Evolutionary conservation across 2,329 filamentous ascomycete genomes (phyloP), one percentile per base, ranked within the genome.

Genomic region (Ascochyta viciae-villosae): DNA sequence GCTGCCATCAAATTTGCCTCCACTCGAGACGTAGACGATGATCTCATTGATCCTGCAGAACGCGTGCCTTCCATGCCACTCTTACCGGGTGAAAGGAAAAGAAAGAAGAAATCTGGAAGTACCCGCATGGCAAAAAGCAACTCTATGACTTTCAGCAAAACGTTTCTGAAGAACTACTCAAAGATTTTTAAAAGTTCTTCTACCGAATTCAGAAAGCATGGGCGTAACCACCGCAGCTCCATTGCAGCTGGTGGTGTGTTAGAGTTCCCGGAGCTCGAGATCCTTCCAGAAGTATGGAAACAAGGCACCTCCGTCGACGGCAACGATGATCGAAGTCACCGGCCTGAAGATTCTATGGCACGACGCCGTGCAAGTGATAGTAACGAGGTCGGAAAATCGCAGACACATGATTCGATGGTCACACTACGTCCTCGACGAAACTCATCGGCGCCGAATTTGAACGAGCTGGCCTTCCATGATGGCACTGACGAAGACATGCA

Each of bases 101-200:
- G 62, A 37, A 70, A 78, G 51, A 87, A 89, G 67, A 88, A 89
- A 71, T 78, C 81, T 23, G 84, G 85, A 42, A 88, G 87, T 58
- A 81, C 84, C 52, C 87, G 91, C 62, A 87, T 87, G 35, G 82
- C 90, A 22, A 90, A 89, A 77, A 77, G 74, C 43, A 70, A 71
- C 26, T 78, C 77, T 1, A 74, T 78, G 68, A 78, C 72, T 0
- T 77, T 80, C 51, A 72, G 75, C 6, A 74, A 73, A 15, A 66
- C 60, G 1, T 72, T 81, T 22, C 57, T 78, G 26, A 77, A 75
- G 40, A 80, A 81, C 50, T 82, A 82, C 56, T 68, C 73, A 3
- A 76, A 71, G 19, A 66, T 81, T 6, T 79, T 82, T 63, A 73
- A 72, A 46, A 72, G 68, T 40, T 74, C 76, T 35, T 79, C 63